phyloP scores from a whole-genome alignment of 2,329 filamentous ascomycete species.

The Sarocladium oryzae region DNA sequence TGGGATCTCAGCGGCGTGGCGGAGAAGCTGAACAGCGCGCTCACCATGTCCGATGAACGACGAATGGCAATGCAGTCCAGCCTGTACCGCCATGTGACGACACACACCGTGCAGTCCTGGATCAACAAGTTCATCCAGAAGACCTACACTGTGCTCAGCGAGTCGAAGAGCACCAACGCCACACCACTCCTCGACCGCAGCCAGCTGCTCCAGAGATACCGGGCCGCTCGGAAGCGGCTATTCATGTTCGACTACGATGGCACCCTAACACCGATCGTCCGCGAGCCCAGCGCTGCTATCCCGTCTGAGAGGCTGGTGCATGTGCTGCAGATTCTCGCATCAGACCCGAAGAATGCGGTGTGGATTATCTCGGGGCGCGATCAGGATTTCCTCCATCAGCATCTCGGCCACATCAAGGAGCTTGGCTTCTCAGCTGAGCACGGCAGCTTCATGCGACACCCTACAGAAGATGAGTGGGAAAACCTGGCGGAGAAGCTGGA shows the following conservation, averaged over 20 bases:
- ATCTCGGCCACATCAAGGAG: conserved; percentile 83
- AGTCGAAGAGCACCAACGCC: conserved; percentile 65
- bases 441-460: conserved; percentile 87
- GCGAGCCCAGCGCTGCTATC: conserved; percentile 81
- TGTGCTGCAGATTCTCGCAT: conserved; percentile 70
- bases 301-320: conserved; percentile 78
- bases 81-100: conserved; percentile 78
- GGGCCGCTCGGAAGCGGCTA: conserved; percentile 66
- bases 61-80: conserved; percentile 63
- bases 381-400: conserved; percentile 82
- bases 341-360: conserved; percentile 78
- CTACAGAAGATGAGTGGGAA: conserved; percentile 71
- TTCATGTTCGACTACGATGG: conserved; percentile 99
- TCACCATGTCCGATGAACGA: conserved; percentile 65
- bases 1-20: conserved; percentile 87
- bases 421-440: conserved; percentile 96
- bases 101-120: conserved; percentile 82
- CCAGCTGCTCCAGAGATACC: conserved; percentile 67
- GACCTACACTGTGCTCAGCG: conserved; percentile 72
- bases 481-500: conserved; percentile 81
- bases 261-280: conserved; percentile 90
- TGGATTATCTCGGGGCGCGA: conserved; percentile 98
- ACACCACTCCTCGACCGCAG: conserved; percentile 78
- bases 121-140: conserved; percentile 72
- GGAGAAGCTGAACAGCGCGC: conserved; percentile 71